Conservation (phyloP, 1,284 basidiomycete species). For the Ceratobasidium papillatum region DNA sequence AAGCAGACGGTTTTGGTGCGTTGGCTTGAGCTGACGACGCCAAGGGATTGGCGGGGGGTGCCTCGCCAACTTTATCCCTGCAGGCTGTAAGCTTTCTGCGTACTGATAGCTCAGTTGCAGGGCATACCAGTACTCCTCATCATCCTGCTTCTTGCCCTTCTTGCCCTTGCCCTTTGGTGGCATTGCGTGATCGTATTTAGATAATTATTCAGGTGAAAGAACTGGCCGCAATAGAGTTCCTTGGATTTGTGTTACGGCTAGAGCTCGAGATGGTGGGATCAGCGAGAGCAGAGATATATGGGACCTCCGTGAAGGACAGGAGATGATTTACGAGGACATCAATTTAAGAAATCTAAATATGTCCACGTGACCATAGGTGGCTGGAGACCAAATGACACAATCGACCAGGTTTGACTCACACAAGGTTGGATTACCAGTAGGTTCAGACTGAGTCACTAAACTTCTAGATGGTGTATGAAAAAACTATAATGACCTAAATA, state of each 20-base stretch:
- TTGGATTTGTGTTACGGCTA: neutral
- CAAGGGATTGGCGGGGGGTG: constrained; percentile 58
- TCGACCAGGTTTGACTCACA: neutral
- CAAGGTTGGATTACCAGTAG: neutral
- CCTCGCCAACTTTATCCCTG: constrained; percentile 75
- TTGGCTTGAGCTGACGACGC: constrained; percentile 55
- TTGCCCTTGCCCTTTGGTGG: constrained; percentile 89
- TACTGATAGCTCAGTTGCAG: constrained; percentile 14
- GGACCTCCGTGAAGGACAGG: neutral
- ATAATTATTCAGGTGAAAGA: neutral
- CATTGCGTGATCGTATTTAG: constrained; percentile 58
- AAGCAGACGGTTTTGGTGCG: constrained; percentile 48
- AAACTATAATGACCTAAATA: neutral
- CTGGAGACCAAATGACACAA: neutral
- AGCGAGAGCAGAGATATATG: neutral
- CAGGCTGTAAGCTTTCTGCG: constrained; percentile 42
- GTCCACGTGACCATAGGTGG: neutral
- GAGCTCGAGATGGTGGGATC: neutral
- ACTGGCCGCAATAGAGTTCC: too few species aligned
- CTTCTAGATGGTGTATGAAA: neutral
- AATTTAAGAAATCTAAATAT: constrained; percentile 16
- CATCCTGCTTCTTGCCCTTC: constrained; percentile 76
- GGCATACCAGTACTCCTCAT: constrained; percentile 82
- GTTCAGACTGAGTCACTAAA: neutral
- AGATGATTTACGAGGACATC: constrained; percentile 18